Conservation (phyloP, 2,329 filamentous ascomycete species). For the Huntiella savannae region DNA sequence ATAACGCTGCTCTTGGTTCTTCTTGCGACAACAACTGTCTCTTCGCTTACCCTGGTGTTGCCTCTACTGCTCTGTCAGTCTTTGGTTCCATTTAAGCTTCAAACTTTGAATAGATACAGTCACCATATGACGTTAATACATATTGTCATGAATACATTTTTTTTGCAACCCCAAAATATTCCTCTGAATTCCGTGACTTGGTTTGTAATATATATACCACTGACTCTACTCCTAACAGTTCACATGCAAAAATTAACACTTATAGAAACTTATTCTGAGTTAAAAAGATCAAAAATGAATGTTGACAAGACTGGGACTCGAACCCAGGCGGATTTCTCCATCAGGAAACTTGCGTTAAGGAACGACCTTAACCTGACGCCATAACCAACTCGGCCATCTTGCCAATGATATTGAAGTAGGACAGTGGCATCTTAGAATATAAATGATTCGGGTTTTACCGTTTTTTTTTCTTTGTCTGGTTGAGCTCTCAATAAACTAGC, state of each 20-base stretch:
- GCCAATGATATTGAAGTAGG: background rate
- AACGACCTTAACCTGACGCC: slow-evolving; percentile 20
- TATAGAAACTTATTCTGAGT: no score
- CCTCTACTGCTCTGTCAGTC: slow-evolving; percentile 26
- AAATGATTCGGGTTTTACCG: no score
- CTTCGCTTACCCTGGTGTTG: slow-evolving; percentile 35
- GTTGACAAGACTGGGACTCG: slow-evolving; percentile 11
- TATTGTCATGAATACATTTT: background rate
- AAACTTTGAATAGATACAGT: background rate
- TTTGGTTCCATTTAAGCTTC: slow-evolving; percentile 4
- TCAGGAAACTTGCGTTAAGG: slow-evolving; percentile 14
- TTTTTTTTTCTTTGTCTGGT: no score
- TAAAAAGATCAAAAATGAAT: background rate
- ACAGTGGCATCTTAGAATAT: no score
- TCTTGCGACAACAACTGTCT: slow-evolving; percentile 46
- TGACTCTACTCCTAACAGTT: no score
- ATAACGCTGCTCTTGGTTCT: slow-evolving; percentile 44
- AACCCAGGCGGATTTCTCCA: slow-evolving; percentile 11
- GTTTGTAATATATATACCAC: background rate
- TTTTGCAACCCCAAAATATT: background rate
- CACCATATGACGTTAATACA: background rate
- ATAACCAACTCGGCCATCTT: slow-evolving; percentile 22
- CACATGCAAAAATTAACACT: no score
- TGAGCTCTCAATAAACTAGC: no score
- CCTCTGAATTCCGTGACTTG: background rate